Base-by-base conservation (phyloP, 371 early-diverging fungal species). In the Zychaea mexicana region DNA sequence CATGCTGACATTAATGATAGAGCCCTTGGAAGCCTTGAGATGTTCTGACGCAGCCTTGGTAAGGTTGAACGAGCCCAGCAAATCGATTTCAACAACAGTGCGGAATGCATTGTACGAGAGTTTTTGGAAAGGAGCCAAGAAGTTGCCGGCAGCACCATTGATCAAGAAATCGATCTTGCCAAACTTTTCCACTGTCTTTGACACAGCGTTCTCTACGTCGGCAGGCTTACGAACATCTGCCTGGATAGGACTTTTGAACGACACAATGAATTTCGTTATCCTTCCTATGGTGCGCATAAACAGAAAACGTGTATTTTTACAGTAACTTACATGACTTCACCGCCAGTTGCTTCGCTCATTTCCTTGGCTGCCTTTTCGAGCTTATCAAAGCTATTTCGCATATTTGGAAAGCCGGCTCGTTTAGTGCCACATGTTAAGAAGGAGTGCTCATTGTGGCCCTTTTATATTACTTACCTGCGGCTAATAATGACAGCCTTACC, bases 101-200 rank as follows among this genome's bases (percentile, higher is more conserved):
- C 82, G 79, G 84, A 92, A 94, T 30, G 90, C 94, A 64, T 90
- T 89, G 68, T 87, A 84, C 2, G 88, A 88, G 12, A 94, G 77
- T 38, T 83, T 67, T 45, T 87, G 83, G 52, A 85, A 85, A 33
- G 90, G 77, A 13, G 90, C 81, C 59, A 94, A 76, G 67, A 94
- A 94, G 73, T 94, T 94, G 46, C 94, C 94, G 15, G 94, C 92
- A 26, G 90, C 90, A 52, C 84, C 84, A 49, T 77, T 77, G 66
- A 84, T 84, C 58, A 82, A 71, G 57, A 57, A 78, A 74, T 93
- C 94, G 54, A 93, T 85, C n/a, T 83, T 76, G 6, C 92, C 92
- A 61, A 79, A 91, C 56, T 77, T 77, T 28, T 88, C 90, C 12
- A 85, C 67, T 15, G 89, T 81, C 59, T 77, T 71, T 31, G 86